phyloP scores from a whole-genome alignment of 2,329 filamentous ascomycete genomes.

The Fusarium veterinarium region DNA sequence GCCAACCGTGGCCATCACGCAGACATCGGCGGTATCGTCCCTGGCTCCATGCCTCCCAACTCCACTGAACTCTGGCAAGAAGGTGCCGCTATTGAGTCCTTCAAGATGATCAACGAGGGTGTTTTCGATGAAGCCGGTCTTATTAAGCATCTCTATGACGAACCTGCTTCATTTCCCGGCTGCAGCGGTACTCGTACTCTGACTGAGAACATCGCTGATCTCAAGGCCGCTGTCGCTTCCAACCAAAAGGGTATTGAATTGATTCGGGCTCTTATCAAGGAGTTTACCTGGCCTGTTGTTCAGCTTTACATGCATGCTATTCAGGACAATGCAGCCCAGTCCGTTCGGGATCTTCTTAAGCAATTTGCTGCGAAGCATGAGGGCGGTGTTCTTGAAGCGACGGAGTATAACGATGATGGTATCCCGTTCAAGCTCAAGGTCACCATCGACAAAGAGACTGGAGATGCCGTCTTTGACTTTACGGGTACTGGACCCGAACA shows the following conservation, averaged over 20 bases:
- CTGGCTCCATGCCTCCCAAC: slow-evolving; percentile 80
- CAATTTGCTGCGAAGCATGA: slow-evolving; percentile 76
- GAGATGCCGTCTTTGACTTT: slow-evolving; percentile 75
- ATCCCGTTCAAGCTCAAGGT: slow-evolving; percentile 80
- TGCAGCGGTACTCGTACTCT: slow-evolving; percentile 74
- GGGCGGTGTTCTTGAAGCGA: slow-evolving; percentile 76
- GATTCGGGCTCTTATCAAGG: slow-evolving; percentile 78
- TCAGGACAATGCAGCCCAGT: slow-evolving; percentile 81
- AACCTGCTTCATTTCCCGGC: slow-evolving; percentile 37
- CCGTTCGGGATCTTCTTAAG: slow-evolving; percentile 79
- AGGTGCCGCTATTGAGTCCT: slow-evolving; percentile 65
- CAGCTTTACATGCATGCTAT: slow-evolving; percentile 88
- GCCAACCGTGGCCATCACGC: slow-evolving; percentile 50
- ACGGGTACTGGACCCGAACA: slow-evolving; percentile 47
- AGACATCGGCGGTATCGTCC: slow-evolving; percentile 69
- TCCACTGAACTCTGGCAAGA: slow-evolving; percentile 70
- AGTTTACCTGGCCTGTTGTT: slow-evolving; percentile 81
- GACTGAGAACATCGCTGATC: slow-evolving; percentile 85
- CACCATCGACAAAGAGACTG: slow-evolving; percentile 78
- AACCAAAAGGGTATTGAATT: slow-evolving; percentile 87
- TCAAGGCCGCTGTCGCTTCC: slow-evolving; percentile 87
- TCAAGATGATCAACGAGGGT: slow-evolving; percentile 46
- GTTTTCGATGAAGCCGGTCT: slow-evolving; percentile 57
- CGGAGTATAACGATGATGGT: slow-evolving; percentile 89
- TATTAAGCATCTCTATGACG: slow-evolving; percentile 67